Evolutionary conservation across 768 basidiomycete species (phyloP).

Genomic region (Pulveroboletus sp.): DNA sequence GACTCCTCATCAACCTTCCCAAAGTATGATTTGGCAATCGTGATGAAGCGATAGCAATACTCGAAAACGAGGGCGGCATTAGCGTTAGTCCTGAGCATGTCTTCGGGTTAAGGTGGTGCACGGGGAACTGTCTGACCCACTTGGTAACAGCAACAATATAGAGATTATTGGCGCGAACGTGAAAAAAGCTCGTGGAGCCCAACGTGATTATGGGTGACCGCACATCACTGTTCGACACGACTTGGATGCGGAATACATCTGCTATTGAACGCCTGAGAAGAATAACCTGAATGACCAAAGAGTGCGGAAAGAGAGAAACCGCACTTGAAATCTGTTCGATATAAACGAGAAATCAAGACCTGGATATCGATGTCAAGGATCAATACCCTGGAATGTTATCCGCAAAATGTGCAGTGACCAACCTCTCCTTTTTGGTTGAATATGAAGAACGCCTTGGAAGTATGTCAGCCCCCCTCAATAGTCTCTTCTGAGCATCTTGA

Average conservation of each 20-base stretch:
- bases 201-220: constrained; percentile 96
- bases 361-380: constrained; percentile 26
- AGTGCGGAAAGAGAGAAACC: constrained; percentile 22
- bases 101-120: neutral
- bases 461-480: neutral
- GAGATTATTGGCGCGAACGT: constrained; percentile 91
- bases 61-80: constrained; percentile 98
- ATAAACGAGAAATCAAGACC: constrained; percentile 95
- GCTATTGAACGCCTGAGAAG: constrained; percentile 82
- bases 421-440: constrained; percentile 99
- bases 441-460: constrained; percentile 90
- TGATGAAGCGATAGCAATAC: constrained; percentile 94
- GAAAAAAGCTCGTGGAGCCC: constrained; percentile 98
- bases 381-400: neutral
- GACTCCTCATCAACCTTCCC: constrained; percentile 97
- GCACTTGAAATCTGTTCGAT: constrained; percentile 95
- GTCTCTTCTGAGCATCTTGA: neutral
- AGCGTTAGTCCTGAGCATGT: constrained; percentile 73
- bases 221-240: constrained; percentile 95
- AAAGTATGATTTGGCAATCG: constrained; percentile 93
- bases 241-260: constrained; percentile 98
- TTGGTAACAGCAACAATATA: constrained; percentile 96
- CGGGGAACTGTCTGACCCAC: constrained; percentile 39
- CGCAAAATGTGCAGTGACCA: constrained; percentile 16
- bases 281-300: constrained; percentile 1